Conservation (phyloP, 768 basidiomycete species). For the Leccinum longicurvipes region DNA sequence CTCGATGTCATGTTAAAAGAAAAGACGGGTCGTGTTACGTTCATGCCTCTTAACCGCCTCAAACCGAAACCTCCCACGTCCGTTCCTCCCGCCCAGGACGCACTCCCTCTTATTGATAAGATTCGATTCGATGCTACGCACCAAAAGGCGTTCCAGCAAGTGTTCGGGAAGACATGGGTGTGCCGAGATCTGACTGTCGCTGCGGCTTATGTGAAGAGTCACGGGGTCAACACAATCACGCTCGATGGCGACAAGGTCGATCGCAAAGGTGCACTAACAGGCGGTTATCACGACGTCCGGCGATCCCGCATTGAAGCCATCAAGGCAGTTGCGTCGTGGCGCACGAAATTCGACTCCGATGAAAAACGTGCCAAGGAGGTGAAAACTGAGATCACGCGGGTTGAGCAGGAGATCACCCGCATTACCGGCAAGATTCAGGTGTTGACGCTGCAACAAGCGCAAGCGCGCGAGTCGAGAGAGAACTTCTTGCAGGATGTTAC, state of each 20-base stretch:
- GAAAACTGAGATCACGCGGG: constrained; percentile 58
- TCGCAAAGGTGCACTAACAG: constrained; percentile 91
- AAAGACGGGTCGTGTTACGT: constrained; percentile 91
- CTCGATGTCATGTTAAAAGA: constrained; percentile 93
- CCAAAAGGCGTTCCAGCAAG: constrained; percentile 89
- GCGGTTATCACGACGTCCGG: constrained; percentile 92
- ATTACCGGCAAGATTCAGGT: constrained; percentile 72
- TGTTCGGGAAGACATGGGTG: constrained; percentile 96
- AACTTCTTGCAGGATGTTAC: constrained; percentile 60
- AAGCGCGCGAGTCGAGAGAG: constrained; percentile 66
- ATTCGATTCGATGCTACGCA: constrained; percentile 69
- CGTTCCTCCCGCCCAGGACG: constrained; percentile 67
- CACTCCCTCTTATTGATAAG: constrained; percentile 79
- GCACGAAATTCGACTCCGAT: constrained; percentile 65
- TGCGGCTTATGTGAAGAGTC: constrained; percentile 90
- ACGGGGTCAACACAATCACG: constrained; percentile 95
- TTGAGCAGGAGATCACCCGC: constrained; percentile 87
- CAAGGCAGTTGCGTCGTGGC: constrained; percentile 72
- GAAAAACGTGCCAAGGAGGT: constrained; percentile 67
- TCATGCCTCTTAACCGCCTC: constrained; percentile 96
- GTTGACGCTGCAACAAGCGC: constrained; percentile 62
- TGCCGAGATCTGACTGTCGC: constrained; percentile 91
- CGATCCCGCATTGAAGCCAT: constrained; percentile 88
- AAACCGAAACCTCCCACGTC: constrained; percentile 63
- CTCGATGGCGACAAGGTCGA: constrained; percentile 98